Evolutionary conservation across 352 stramenopile species (phyloP), one percentile per base, ranked within the genome.

Genomic region (Bremia lactucae): DNA sequence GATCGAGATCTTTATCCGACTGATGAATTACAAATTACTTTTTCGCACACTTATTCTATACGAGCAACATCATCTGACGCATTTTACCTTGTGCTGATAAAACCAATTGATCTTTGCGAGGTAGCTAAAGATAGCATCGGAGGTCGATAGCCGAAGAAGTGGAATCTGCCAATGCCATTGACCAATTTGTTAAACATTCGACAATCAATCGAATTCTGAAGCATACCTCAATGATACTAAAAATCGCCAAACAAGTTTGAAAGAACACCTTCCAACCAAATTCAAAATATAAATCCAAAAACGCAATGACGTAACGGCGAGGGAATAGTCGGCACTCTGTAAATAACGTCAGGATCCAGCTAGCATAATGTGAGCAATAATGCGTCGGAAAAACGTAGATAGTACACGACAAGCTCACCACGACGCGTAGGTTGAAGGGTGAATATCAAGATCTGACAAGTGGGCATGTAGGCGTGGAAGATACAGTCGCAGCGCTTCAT

Each of bases 271-370:
- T 69, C 65, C 65, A 76, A 0, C 65, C 65, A 36, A 55, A 65
- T 18, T 69, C 55, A 37, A 76, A 71, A 31, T 73, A 76, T 24
- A 76, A 40, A 40, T 76, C 59, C 16, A 76, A 31, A 26, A 76
- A 71, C 2, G 36, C 39, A 33, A 76, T 42, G 6, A 69, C 59
- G 42, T 55, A 67, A 13, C 52, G 46, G 24, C 71, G 56, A 2
- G 59, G 56, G 5, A 76, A 50, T 33, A 76, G 34, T 13, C 62
- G 59, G 11, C 59, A 68, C 35, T 76, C 62, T 25, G 65, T 73
- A 33, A 76, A 76, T n/a, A 73, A 44, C 14, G 62, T 76, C 36
- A 76, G 29, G 20, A 76, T 69, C 65, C 65, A 76, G 38, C 65
- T 76, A 29, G 18, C 33, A 42, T n/a, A n/a, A n/a, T n/a, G n/a